phyloP scores from a whole-genome alignment of 1,139 yeast genomes.

The Hansenula sp. region DNA sequence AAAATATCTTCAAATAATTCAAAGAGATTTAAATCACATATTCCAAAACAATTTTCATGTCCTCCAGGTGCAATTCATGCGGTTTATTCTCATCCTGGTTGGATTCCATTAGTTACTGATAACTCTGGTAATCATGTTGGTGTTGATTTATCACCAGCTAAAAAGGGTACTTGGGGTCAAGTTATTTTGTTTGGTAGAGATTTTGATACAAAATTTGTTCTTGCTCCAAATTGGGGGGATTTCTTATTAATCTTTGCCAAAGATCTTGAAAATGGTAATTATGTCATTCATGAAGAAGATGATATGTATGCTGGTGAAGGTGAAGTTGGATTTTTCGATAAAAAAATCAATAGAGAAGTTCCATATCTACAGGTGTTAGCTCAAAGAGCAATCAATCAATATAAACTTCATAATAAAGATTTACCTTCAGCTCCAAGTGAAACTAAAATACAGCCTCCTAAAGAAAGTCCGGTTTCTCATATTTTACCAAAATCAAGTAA shows the following conservation, averaged over 20 bases:
- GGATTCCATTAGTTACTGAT: slow-evolving; percentile 91
- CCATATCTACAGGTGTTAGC: slow-evolving; percentile 65
- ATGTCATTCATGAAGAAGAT: slow-evolving; percentile 56
- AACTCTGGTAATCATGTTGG: slow-evolving; percentile 88
- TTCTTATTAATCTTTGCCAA: slow-evolving; percentile 76
- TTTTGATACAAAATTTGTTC: slow-evolving; percentile 72
- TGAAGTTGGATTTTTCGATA: slow-evolving; percentile 62
- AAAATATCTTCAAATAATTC: slow-evolving; percentile 20
- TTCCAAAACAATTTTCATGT: slow-evolving; percentile 64
- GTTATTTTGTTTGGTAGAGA: slow-evolving; percentile 87
- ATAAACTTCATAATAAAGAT: slow-evolving; percentile 18
- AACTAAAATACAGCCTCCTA: slow-evolving; percentile 4
- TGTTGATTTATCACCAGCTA: slow-evolving; percentile 82
- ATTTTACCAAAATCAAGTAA: slow-evolving; percentile 7
- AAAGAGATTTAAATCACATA: slow-evolving; percentile 27
- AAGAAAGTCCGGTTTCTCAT: slow-evolving; percentile 8
- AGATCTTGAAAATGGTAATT: slow-evolving; percentile 76
- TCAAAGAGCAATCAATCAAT: slow-evolving; percentile 30
- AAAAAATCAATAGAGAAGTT: slow-evolving; percentile 41
- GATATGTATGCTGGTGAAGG: slow-evolving; percentile 68
- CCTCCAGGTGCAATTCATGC: slow-evolving; percentile 72
- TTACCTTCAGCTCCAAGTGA: slow-evolving; percentile 8
- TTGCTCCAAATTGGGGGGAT: slow-evolving; percentile 84
- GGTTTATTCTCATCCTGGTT: slow-evolving; percentile 77
- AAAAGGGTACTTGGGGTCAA: slow-evolving; percentile 73